These are phyloP conservation scores for Ensete ventricosum DNA, from an alignment of 176 grass and related monocot species.

Conservation along the genomic window DNA sequence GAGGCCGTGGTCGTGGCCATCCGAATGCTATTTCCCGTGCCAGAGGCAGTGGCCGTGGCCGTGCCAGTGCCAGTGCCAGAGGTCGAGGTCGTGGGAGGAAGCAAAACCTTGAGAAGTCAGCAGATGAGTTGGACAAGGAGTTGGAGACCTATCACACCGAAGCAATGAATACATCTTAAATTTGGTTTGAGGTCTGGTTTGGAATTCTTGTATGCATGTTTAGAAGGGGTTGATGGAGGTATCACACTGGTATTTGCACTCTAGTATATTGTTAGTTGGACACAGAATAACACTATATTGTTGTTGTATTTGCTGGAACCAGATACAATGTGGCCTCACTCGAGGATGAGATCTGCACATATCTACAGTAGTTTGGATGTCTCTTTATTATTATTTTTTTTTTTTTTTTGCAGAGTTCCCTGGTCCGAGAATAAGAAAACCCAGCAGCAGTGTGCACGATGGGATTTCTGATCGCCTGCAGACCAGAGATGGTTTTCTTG, in stretches of 20 bases:
- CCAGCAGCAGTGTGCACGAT: too few relatives aligned
- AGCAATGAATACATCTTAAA: slow-evolving; percentile 55
- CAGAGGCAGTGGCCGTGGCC: slow-evolving; percentile 23
- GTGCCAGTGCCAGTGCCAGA: slow-evolving; percentile 17
- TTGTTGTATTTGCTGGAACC: neutral
- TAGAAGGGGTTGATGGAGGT: neutral
- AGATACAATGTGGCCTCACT: too few relatives aligned
- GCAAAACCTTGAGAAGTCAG: slow-evolving; percentile 46
- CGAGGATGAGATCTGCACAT: too few relatives aligned
- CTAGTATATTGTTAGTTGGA: neutral
- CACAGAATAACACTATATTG: too few relatives aligned
- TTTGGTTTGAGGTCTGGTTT: neutral
- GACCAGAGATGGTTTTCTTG: too few relatives aligned
- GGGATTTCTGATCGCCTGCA: too few relatives aligned
- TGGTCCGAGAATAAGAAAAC: too few relatives aligned
- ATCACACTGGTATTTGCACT: neutral
- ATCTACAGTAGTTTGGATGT: too few relatives aligned
- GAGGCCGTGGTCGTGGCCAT: slow-evolving; percentile 27
- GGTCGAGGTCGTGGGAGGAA: slow-evolving; percentile 35
- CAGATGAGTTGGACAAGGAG: slow-evolving; percentile 76
- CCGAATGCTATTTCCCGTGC: slow-evolving; percentile 17
- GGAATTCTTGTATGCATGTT: neutral
- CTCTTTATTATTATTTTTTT: too few relatives aligned
- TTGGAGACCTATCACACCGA: slow-evolving; percentile 69
- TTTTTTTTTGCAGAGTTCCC: too few relatives aligned